phyloP scores from a whole-genome alignment of 2,329 filamentous ascomycete species.

The Eutypella sp. region DNA sequence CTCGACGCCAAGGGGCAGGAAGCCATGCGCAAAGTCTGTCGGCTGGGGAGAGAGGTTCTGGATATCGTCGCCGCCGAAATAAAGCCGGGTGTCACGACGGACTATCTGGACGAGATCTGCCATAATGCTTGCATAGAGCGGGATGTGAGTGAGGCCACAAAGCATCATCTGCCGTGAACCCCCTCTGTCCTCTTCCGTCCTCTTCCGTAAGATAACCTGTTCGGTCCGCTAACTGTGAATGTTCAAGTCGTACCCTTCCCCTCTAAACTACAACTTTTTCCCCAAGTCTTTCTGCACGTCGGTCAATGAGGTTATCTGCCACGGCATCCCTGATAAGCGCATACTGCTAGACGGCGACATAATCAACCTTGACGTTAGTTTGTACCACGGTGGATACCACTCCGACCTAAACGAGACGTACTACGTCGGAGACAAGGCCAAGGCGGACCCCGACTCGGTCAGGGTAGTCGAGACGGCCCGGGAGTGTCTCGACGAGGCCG shows the following conservation, averaged over 20 bases:
- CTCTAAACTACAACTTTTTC: slow-evolving; percentile 92
- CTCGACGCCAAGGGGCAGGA: slow-evolving; percentile 76
- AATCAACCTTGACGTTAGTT: slow-evolving; percentile 89
- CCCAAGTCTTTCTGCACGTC: slow-evolving; percentile 98
- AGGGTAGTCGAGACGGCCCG: slow-evolving; percentile 86
- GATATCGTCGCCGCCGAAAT: slow-evolving; percentile 82
- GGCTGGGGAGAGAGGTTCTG: slow-evolving; percentile 80
- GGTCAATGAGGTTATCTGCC: slow-evolving; percentile 95
- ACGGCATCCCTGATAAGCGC: slow-evolving; percentile 92
- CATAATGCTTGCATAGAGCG: slow-evolving; percentile 93
- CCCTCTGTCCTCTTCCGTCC: neutral
- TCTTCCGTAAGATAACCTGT: neutral
- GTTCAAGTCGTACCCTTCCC: slow-evolving; percentile 81
- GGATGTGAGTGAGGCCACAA: slow-evolving; percentile 74
- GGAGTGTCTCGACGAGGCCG: slow-evolving; percentile 85
- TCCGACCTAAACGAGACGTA: slow-evolving; percentile 98
- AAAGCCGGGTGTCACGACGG: slow-evolving; percentile 90
- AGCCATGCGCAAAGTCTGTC: slow-evolving; percentile 89
- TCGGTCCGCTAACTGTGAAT: slow-evolving; percentile 9
- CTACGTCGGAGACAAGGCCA: slow-evolving; percentile 87
- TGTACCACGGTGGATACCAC: slow-evolving; percentile 94
- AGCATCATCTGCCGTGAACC: neutral
- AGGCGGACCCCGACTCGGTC: slow-evolving; percentile 78
- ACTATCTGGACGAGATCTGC: slow-evolving; percentile 90
- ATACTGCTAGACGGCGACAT: slow-evolving; percentile 89